Conservation (phyloP, 306 rosid genomes). For the Ormosia emarginata region DNA sequence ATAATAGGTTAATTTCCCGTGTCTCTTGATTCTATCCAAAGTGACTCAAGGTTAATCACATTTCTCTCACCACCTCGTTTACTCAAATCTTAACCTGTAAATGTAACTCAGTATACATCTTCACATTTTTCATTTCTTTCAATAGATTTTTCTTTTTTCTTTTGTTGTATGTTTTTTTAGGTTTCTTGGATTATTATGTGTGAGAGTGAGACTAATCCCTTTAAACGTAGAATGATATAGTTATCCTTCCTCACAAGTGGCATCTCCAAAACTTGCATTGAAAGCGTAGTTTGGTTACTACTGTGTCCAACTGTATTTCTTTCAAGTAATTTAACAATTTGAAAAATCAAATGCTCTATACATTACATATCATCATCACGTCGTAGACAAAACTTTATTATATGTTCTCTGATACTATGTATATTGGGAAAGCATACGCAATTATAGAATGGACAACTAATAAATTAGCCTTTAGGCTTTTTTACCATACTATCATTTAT, state of each 20-base stretch:
- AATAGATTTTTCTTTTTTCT: background rate
- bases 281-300: too few relatives aligned
- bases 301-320: background rate
- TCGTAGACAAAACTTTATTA: background rate
- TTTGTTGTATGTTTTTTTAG: too few relatives aligned
- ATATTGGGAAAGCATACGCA: conserved; percentile 5
- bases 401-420: background rate
- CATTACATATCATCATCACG: background rate
- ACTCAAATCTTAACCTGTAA: background rate
- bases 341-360: background rate
- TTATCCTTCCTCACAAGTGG: too few relatives aligned
- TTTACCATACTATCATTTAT: too few relatives aligned
- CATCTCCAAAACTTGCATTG: too few relatives aligned
- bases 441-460: background rate
- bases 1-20: too few relatives aligned
- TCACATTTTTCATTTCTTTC: background rate
- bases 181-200: too few relatives aligned
- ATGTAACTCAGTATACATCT: background rate
- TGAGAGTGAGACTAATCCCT: too few relatives aligned
- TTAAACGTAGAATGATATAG: too few relatives aligned
- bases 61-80: background rate
- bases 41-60: background rate
- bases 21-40: background rate
- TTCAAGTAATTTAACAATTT: background rate
- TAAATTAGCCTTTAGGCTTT: background rate